Conservation (phyloP, 345 rosid species). For the Erysimum cheiranthoides region DNA sequence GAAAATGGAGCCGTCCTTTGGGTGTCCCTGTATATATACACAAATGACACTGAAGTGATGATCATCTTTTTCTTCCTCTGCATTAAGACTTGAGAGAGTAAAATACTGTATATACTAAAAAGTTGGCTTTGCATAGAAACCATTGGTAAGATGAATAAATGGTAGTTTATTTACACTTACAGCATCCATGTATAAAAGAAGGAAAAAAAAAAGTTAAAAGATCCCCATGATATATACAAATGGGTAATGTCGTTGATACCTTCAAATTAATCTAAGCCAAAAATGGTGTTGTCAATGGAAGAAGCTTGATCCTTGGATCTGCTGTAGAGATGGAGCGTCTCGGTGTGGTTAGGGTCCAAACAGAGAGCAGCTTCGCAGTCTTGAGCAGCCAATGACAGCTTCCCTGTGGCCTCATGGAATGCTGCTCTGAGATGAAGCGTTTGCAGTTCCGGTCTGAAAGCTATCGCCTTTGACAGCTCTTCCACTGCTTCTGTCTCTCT, state of each 20-base stretch:
- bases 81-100: conserved; percentile 20
- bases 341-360: conserved; percentile 76
- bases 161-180: conserved; percentile 21
- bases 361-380: conserved; percentile 97
- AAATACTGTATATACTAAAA: conserved; percentile 23
- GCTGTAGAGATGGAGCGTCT: conserved; percentile 74
- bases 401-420: conserved; percentile 81
- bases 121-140: conserved; percentile 32
- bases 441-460: conserved; percentile 87
- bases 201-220: not conserved
- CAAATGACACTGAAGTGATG: conserved; percentile 32
- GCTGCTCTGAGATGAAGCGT: conserved; percentile 97
- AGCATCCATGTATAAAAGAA: conserved; percentile 5
- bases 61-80: conserved; percentile 30
- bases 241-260: conserved; percentile 25
- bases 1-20: conserved; percentile 17
- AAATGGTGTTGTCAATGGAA: conserved; percentile 46
- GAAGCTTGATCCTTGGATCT: conserved; percentile 59
- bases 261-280: conserved; percentile 35
- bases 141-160: conserved; percentile 18
- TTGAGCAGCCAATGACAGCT: conserved; percentile 59
- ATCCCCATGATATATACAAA: conserved; percentile 6
- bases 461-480: conserved; percentile 87
- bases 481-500: conserved; percentile 82
- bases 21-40: conserved; percentile 43